phyloP scores from a whole-genome alignment of 768 basidiomycete species.

The Cystofilobasidium ferigula region DNA sequence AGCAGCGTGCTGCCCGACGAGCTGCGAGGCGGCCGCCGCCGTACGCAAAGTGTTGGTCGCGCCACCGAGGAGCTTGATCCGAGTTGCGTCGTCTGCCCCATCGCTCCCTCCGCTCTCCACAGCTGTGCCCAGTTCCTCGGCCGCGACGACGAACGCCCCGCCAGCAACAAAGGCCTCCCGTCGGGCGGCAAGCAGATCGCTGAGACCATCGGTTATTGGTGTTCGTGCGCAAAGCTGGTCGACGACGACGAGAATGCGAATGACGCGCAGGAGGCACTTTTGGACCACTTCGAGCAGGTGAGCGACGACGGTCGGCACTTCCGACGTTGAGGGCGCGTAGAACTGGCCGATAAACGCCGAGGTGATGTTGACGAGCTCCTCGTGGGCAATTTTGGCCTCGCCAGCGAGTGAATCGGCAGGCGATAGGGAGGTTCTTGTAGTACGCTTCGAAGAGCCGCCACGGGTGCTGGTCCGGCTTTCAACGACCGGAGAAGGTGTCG shows the following conservation, averaged over 20 bases:
- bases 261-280: slow-evolving; percentile 85
- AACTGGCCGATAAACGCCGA: slow-evolving; percentile 97
- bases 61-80: slow-evolving; percentile 61
- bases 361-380: slow-evolving; percentile 81
- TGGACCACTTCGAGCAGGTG: slow-evolving; percentile 90
- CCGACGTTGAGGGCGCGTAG: slow-evolving; percentile 77
- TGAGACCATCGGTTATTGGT: slow-evolving; percentile 32
- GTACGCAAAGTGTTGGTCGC: slow-evolving; percentile 79
- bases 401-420: not conserved
- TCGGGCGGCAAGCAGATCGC: slow-evolving; percentile 58
- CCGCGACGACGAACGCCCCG: slow-evolving; percentile 73
- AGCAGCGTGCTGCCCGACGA: slow-evolving; percentile 49
- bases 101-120: slow-evolving; percentile 45
- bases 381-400: slow-evolving; percentile 70
- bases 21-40: slow-evolving; percentile 74
- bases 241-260: slow-evolving; percentile 78
- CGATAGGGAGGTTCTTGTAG: too few relatives aligned
- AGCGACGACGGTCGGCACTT: slow-evolving; percentile 85
- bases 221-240: slow-evolving; percentile 60
- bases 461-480: too few relatives aligned
- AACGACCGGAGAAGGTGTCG: not conserved
- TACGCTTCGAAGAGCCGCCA: too few relatives aligned
- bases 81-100: slow-evolving; percentile 58
- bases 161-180: slow-evolving; percentile 74
- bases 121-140: slow-evolving; percentile 52